A percentile compares a stretch with the other conserved stretches of the same genome.
These are phyloP conservation scores for Leccinum arenicola DNA, from an alignment of 768 basidiomycete species.

Conservation along the genomic window DNA sequence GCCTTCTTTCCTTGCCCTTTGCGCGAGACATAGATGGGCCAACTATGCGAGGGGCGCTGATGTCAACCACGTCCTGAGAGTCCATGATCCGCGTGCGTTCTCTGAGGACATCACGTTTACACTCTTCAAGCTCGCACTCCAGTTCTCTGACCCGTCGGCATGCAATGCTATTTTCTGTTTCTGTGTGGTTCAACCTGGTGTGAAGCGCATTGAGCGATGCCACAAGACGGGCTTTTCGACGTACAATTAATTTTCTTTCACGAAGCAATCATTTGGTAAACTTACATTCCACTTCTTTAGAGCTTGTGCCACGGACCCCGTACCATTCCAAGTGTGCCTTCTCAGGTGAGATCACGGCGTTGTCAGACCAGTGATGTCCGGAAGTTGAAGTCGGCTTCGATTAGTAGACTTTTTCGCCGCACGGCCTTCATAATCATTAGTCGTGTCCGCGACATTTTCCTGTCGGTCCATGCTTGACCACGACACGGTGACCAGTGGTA, in stretches of 20 bases:
- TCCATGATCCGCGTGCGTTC: constrained; percentile 67
- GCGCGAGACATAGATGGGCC: constrained; percentile 21
- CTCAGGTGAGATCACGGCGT: constrained; percentile 71
- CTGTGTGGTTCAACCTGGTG: constrained; percentile 65
- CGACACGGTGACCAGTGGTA: constrained; percentile 1
- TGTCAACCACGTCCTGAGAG: constrained; percentile 41
- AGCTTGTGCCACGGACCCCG: constrained; percentile 44
- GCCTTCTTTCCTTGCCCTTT: constrained; percentile 29
- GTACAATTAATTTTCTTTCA: neutral
- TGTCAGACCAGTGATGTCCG: constrained; percentile 86
- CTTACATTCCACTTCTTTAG: constrained; percentile 63
- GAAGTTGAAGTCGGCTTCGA: constrained; percentile 53
- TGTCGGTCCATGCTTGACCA: constrained; percentile 26
- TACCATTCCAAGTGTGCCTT: constrained; percentile 52
- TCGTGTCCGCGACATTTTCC: constrained; percentile 11
- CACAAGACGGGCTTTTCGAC: constrained; percentile 52
- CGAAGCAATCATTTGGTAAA: constrained; percentile 6
- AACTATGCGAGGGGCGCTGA: constrained; percentile 12
- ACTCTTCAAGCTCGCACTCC: constrained; percentile 81
- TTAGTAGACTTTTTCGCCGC: constrained; percentile 26
- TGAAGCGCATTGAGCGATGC: constrained; percentile 63
- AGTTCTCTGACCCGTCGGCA: constrained; percentile 84
- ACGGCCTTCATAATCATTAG: constrained; percentile 11
- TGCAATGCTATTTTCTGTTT: constrained; percentile 80
- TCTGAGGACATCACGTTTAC: constrained; percentile 70